Evolutionary conservation across 1,284 basidiomycete species (phyloP).

Genomic region (Abortiporus biennis): DNA sequence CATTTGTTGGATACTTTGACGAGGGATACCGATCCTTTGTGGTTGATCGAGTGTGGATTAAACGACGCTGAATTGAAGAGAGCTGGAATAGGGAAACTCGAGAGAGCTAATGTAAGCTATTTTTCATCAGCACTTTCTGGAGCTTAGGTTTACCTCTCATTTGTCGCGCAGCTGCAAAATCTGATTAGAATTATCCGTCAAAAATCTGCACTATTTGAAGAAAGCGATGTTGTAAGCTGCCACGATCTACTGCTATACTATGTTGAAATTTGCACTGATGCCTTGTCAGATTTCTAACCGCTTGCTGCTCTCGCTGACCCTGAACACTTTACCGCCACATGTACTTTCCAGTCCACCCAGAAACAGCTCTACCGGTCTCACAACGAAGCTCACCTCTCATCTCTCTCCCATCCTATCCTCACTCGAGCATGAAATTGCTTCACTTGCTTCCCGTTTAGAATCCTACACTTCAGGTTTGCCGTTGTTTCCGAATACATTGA

Average conservation of each 20-base stretch:
- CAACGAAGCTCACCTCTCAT: too few species aligned
- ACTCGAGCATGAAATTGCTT: slow-evolving; percentile 31
- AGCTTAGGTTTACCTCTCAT: slow-evolving; percentile 24
- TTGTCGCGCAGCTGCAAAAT: slow-evolving; percentile 30
- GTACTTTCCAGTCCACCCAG: too few species aligned
- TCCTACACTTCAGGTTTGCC: slow-evolving; percentile 37
- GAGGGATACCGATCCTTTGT: slow-evolving; percentile 40
- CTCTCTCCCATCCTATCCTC: slow-evolving; percentile 26
- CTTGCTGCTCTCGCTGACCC: slow-evolving; percentile 42
- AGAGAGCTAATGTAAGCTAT: slow-evolving; percentile 35
- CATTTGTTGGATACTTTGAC: slow-evolving; percentile 31
- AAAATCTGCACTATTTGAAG: slow-evolving; percentile 39
- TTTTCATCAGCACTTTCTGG: too few species aligned
- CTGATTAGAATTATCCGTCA: slow-evolving; percentile 30
- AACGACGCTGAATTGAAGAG: slow-evolving; percentile 35
- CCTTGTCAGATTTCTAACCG: slow-evolving; percentile 44
- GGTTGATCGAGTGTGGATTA: slow-evolving; percentile 24
- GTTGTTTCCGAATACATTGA: slow-evolving; percentile 27
- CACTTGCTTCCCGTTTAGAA: slow-evolving; percentile 30
- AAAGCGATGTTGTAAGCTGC: slow-evolving; percentile 31
- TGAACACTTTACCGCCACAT: slow-evolving; percentile 34
- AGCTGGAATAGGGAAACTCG: slow-evolving; percentile 40
- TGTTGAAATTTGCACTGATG: background rate
- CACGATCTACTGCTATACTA: slow-evolving; percentile 3
- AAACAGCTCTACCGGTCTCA: too few species aligned